Evolutionary conservation across 1,284 basidiomycete genomes (phyloP), one percentile per base, ranked within the genome.

Genomic region (Melampsora abietis-canadensis): DNA sequence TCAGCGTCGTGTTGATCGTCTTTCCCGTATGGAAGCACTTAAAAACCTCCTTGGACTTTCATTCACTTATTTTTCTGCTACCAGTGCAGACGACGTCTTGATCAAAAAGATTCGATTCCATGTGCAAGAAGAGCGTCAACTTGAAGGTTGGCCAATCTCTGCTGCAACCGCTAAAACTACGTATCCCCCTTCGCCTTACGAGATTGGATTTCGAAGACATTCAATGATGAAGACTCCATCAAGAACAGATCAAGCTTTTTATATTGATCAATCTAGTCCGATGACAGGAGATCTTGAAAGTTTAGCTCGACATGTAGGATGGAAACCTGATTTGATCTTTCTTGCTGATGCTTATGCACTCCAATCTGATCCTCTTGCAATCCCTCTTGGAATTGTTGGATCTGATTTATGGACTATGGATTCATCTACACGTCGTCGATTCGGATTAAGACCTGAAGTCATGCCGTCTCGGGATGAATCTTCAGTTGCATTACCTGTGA

Each of bases 271-370:
- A 57, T 21, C 51, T 24, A 57, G 51, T 57, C 51, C 51, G 15
- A 57, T 57, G 51, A 57, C n/a, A 21, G 51, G 51, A 30, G 51
- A 57, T 57, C 51, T 57, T 21, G 51, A 57, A 30, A 57, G 51
- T 57, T 57, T 57, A 21, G 51, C 51, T 10, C 21, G 51, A 57
- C n/a, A 57, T 8, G 51, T 57, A 8, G 30, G 30, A n/a, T 62
- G 60, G 60, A 31, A n/a, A 37, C 34, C 60, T n/a, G 60, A 62
- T n/a, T 37, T 62, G 8, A 30, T 62, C 27, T 62, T 62, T 37
- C 60, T 62, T 62, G 30, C 60, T 37, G 60, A 62, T 37, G 60
- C 60, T 37, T 62, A 62, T 37, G 60, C 60, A n/a, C 34, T 62
- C 17, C 60, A 62, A 31, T 31, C 60, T 19, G 34, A 62, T 62